These are phyloP conservation scores for Leccinum subtestaceum DNA, from an alignment of 768 basidiomycete genomes.

Conservation along the genomic window DNA sequence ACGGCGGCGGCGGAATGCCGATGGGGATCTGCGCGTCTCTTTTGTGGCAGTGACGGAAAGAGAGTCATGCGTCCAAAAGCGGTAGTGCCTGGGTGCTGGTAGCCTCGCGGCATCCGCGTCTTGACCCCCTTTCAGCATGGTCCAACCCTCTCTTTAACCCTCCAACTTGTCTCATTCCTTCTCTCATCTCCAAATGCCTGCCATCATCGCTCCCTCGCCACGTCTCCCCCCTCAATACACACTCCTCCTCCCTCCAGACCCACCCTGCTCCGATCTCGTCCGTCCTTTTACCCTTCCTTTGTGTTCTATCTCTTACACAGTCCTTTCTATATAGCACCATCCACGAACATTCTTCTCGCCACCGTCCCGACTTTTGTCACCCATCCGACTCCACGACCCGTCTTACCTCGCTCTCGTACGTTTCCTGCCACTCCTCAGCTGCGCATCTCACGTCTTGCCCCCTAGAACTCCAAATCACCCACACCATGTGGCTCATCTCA, in stretches of 20 bases:
- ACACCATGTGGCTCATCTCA: conserved; percentile 37
- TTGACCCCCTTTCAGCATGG: conserved; percentile 25
- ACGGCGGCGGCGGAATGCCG: not conserved
- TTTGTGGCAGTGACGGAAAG: not conserved
- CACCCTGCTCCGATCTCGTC: not conserved
- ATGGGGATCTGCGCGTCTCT: not conserved
- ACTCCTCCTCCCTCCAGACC: conserved; percentile 10
- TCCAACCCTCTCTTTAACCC: conserved; percentile 29
- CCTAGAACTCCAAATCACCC: conserved; percentile 39
- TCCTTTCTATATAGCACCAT: conserved; percentile 19
- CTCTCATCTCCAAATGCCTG: conserved; percentile 30
- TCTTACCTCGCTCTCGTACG: conserved; percentile 21
- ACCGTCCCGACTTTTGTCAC: conserved; percentile 33
- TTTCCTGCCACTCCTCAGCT: not conserved
- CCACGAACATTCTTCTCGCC: conserved; percentile 27
- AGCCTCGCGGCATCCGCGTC: conserved; percentile 27
- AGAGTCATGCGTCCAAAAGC: conserved; percentile 26
- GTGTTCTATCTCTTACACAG: conserved; percentile 4
- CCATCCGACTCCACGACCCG: conserved; percentile 35
- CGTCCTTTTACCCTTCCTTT: conserved; percentile 3
- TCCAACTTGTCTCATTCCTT: conserved; percentile 33
- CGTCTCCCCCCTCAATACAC: conserved; percentile 28
- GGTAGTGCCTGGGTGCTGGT: conserved; percentile 16
- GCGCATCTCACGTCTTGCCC: conserved; percentile 8
- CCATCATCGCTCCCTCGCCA: conserved; percentile 43